Conservation (phyloP, 257 asterid genomes). For the Salvia miltiorrhiza region DNA sequence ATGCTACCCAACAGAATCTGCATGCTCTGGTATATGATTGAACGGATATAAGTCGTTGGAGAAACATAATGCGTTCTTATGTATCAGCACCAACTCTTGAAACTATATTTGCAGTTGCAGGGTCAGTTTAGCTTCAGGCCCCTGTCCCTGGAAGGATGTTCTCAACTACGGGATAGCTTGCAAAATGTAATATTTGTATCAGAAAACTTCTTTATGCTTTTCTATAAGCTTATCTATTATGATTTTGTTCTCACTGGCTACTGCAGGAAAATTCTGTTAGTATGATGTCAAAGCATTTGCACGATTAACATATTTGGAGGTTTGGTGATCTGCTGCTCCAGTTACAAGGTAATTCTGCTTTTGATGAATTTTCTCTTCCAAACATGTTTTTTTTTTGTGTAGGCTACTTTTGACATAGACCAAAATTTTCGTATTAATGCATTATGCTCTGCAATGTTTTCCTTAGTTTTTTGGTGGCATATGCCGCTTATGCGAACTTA, state of each 20-base stretch:
- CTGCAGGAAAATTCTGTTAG: conserved; percentile 20
- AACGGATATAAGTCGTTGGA: conserved; percentile 1
- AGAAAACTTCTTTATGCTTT: neutral
- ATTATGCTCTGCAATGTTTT: neutral
- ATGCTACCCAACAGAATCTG: conserved; percentile 24
- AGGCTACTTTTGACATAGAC: neutral
- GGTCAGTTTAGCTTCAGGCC: conserved; percentile 31
- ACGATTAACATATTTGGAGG: conserved; percentile 18
- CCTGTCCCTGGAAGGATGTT: conserved; percentile 27
- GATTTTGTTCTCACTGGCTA: neutral
- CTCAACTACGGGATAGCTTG: conserved; percentile 27
- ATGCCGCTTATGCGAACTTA: neutral
- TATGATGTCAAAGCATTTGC: conserved; percentile 21
- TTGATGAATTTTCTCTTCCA: neutral
- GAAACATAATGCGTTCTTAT: neutral
- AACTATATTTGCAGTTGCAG: conserved; percentile 30
- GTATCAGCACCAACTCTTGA: neutral
- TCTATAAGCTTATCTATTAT: conserved; percentile 1
- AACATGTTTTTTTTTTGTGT: neutral
- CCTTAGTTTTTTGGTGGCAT: neutral
- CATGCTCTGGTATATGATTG: conserved; percentile 29
- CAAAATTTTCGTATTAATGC: neutral
- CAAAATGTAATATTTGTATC: conserved; percentile 19
- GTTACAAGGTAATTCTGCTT: conserved; percentile 10
- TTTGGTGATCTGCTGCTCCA: conserved; percentile 4